Evolutionary conservation across 2,329 filamentous ascomycete species (phyloP).

Genomic region (Beauveria bassiana): DNA sequence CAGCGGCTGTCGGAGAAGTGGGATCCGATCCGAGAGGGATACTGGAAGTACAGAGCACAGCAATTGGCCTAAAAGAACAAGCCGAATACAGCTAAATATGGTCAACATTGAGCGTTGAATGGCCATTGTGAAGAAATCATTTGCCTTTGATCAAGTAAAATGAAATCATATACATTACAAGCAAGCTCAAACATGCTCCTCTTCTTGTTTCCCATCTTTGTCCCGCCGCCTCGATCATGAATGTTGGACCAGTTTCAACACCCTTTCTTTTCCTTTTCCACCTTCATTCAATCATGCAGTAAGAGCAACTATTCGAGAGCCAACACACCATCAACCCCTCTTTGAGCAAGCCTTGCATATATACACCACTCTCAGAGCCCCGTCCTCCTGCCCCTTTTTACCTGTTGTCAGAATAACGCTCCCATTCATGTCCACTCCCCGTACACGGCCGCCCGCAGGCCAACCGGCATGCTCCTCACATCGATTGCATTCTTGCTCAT

Average conservation of each 20-base stretch:
- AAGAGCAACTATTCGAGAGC: neutral
- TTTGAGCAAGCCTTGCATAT: no score
- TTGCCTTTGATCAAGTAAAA: no score
- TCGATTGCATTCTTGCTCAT: neutral
- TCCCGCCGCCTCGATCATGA: no score
- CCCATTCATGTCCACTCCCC: neutral
- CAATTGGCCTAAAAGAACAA: conserved; percentile 16
- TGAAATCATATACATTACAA: neutral
- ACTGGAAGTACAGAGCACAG: conserved; percentile 63
- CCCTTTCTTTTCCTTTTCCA: no score
- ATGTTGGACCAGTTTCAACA: no score
- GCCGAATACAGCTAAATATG: no score
- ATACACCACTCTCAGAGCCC: no score
- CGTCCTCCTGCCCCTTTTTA: neutral
- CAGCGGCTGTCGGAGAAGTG: conserved; percentile 72
- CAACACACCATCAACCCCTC: no score
- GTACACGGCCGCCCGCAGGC: neutral
- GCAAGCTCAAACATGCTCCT: neutral
- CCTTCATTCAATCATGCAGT: no score
- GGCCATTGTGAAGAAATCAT: no score
- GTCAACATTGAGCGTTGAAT: no score
- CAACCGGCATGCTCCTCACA: neutral
- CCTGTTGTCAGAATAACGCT: neutral
- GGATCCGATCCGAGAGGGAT: conserved; percentile 84
- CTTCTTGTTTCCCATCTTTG: neutral